Evolutionary conservation across 257 asterid species (phyloP), one percentile per base, ranked within the genome.

Genomic region (Scutellaria baicalensis): DNA sequence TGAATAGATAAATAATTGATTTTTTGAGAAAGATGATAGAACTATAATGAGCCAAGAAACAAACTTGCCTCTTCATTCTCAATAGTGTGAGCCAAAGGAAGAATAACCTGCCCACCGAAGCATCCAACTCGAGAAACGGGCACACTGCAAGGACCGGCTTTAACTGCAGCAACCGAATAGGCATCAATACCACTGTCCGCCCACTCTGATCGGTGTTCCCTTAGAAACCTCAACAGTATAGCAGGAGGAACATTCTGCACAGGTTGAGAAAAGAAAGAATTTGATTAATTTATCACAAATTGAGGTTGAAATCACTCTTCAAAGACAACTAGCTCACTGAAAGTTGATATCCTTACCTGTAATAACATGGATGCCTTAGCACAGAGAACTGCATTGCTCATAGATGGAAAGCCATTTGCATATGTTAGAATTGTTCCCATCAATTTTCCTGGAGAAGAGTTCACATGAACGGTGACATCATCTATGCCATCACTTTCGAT

Each of bases 141-240:
- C 69, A 94, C 50, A 64, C 78, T 83, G 71, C 93, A 88, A 17
- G 98, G 96, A 63, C 88, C 85, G 27, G 95, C 83, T 79, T 89
- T 91, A 61, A 89, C 89, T 49, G 99, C 94, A 82, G 92, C 88
- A 56, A 96, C 88, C 4, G 96, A 91, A 70, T 91, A 91, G 16
- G 99, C 94, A 70, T 93, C 99, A 50, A 91, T 85, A 13, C 94
- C 92, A 75, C 87, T 87, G 78, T 91, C 97, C 31, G 99, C 97
- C 99, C 98, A 94, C 73, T 94, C 99, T 12, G 98, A 91, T 33
- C 99, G 87, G 76, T 94, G 99, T 61, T 94, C 97, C 66, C 98
- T 79, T 65, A 94, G 76, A 82, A 94, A 94, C 80, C 98, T 80
- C 57, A 94, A 68, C 76, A 94, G 86, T 64, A 94, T 80, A 47